phyloP scores from a whole-genome alignment of 352 stramenopile species.

The Globisporangium orthogonon region DNA sequence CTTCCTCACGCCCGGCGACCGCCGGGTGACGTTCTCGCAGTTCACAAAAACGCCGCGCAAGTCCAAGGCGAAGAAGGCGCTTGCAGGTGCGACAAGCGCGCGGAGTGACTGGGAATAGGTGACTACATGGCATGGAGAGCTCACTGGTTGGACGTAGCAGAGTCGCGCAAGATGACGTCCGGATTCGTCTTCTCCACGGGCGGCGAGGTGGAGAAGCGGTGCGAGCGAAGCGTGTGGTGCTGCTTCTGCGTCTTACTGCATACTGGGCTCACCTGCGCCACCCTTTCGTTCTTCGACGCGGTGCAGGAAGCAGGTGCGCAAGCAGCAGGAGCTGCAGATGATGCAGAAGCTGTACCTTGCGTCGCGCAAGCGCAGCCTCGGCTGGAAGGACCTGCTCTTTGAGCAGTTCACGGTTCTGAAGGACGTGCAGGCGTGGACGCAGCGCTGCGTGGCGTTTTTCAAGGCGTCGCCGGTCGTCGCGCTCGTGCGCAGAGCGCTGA shows the following conservation, averaged over 20 bases:
- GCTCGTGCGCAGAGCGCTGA: constrained; percentile 10
- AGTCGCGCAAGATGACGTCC: constrained; percentile 15
- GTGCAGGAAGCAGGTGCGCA: constrained; percentile 14
- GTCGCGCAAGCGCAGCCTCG: constrained; percentile 28
- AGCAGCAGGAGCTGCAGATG: constrained; percentile 36
- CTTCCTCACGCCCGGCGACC: constrained; percentile 22
- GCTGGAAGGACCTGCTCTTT: constrained; percentile 31
- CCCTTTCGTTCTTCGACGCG: no score
- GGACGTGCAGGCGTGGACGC: constrained; percentile 20
- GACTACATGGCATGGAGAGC: background rate
- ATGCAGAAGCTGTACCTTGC: constrained; percentile 40
- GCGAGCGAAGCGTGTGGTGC: background rate
- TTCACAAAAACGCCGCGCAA: constrained; percentile 40
- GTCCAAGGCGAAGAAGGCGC: constrained; percentile 9
- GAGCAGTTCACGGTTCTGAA: constrained; percentile 33
- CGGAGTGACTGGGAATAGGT: background rate
- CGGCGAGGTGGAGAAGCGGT: constrained; percentile 11
- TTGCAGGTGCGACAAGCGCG: constrained; percentile 3
- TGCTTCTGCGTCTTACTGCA: background rate
- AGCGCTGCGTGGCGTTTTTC: constrained; percentile 24
- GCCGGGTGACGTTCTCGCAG: constrained; percentile 70
- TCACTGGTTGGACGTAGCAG: background rate
- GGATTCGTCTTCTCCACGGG: constrained; percentile 16
- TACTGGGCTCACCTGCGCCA: background rate
- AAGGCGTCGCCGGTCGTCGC: constrained; percentile 8